Evolutionary conservation across 148 eudicot genomes (phyloP).

Genomic region (Linanthus parryae): DNA sequence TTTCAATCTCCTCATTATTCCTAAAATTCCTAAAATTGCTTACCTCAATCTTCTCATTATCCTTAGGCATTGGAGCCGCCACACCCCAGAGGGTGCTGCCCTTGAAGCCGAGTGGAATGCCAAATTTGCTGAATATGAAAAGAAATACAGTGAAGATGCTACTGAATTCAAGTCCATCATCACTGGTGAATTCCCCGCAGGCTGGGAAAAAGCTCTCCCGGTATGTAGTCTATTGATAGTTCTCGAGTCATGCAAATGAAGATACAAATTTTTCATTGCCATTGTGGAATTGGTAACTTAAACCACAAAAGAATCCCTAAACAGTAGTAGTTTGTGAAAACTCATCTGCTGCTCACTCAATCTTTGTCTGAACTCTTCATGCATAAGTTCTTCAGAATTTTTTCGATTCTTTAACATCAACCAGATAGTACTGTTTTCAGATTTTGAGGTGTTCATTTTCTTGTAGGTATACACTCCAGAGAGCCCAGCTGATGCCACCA

Average conservation of each 20-base stretch:
- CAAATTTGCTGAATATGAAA: slow-evolving; percentile 81
- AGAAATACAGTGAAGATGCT: slow-evolving; percentile 83
- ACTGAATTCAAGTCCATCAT: slow-evolving; percentile 78
- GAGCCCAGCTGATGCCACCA: slow-evolving; percentile 86
- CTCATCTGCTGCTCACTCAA: too few relatives aligned
- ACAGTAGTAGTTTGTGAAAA: too few relatives aligned
- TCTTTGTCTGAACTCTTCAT: too few relatives aligned
- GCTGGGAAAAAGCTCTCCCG: slow-evolving; percentile 97
- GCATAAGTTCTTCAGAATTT: too few relatives aligned
- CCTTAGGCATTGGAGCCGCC: slow-evolving; percentile 99
- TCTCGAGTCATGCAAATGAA: too few relatives aligned
- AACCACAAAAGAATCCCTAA: too few relatives aligned
- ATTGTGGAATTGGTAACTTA: too few relatives aligned
- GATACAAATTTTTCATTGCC: too few relatives aligned
- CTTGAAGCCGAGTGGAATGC: slow-evolving; percentile 93
- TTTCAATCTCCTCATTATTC: too few relatives aligned
- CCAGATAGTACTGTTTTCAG: too few relatives aligned
- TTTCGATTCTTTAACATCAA: too few relatives aligned
- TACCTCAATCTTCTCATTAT: neutral
- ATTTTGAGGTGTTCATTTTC: slow-evolving; percentile 1
- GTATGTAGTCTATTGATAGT: too few relatives aligned
- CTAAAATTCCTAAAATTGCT: neutral
- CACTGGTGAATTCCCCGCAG: slow-evolving; percentile 74
- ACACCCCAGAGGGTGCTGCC: slow-evolving; percentile 74
- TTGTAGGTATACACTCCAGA: slow-evolving; percentile 86